Evolutionary conservation across 2,329 filamentous ascomycete species (phyloP), one percentile per base, ranked within the genome.

Genomic region (Fusarium marasasianum): DNA sequence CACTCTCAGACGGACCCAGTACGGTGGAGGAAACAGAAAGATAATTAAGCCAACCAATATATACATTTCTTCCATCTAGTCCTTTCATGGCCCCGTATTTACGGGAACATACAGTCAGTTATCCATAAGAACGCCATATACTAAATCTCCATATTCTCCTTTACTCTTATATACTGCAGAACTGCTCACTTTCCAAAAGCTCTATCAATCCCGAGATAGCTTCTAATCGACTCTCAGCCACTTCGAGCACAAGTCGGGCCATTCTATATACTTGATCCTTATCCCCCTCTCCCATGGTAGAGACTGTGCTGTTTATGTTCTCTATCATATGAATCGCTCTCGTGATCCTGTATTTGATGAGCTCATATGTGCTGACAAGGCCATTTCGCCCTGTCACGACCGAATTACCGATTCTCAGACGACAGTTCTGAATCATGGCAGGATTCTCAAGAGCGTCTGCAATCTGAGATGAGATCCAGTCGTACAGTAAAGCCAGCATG

Each of bases 231-330:
- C 50, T 38, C 9, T 15, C 33, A 22, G 33, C 18, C 10, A 6
- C 3, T 38, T 38, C n/a, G 7, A 54, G 18, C 50, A 54, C 9
- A 12, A 7, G 13, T 12, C 20, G 9, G 18, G 24, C 10, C 18
- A 26, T 26, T 29, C 15, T 20, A 14, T 54, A 26, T 5, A 26
- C 7, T 29, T 8, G 24, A 13, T 14, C 13, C 2, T 2, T 18
- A 1, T 17, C 14, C 10, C n/a, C n/a, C 2, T 29, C 13, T 2
- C 24, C 14, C 2, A 17, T 3, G 1, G 18, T 22, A 5, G 2
- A 1, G 14, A 8, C 15, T 17, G 13, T 15, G 9, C 4, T 37
- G 3, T 22, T 38, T 0, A 54, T 22, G 18, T 22, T 9, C 7
- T 13, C 10, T 17, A 54, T 38, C 9, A 29, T 5, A 6, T 8